These are phyloP conservation scores for Didymella pinodella DNA, from an alignment of 2,329 filamentous ascomycete species.

Conservation along the genomic window DNA sequence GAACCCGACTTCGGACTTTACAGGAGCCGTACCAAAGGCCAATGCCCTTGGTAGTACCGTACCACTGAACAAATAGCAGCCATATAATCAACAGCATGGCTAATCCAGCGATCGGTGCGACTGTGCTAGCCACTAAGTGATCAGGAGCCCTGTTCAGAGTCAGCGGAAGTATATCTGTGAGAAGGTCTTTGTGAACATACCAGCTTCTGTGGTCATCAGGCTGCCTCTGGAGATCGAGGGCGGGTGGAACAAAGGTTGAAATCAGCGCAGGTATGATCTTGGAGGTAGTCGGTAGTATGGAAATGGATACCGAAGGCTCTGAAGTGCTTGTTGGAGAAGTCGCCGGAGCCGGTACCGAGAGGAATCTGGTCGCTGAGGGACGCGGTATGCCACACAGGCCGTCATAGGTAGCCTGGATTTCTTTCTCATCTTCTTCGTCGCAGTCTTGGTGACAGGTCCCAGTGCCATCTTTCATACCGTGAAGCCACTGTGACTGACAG, in stretches of 20 bases:
- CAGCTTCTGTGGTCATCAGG: not conserved
- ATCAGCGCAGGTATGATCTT: not conserved
- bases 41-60: too few relatives aligned
- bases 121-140: not conserved
- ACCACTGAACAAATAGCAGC: not conserved
- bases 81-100: not conserved
- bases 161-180: not conserved
- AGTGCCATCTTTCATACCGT: slow-evolving; percentile 58
- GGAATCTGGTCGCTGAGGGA: not conserved
- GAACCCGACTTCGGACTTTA: not conserved
- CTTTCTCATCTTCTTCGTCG: slow-evolving; percentile 61
- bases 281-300: not conserved
- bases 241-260: not conserved
- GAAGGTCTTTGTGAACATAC: not conserved
- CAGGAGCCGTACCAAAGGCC: too few relatives aligned
- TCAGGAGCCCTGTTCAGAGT: not conserved
- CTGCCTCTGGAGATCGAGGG: not conserved
- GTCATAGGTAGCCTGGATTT: slow-evolving; percentile 34
- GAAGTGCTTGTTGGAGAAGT: not conserved
- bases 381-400: slow-evolving; percentile 4
- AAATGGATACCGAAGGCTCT: not conserved
- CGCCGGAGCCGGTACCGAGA: not conserved
- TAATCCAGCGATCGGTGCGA: not conserved
- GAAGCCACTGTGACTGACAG: slow-evolving; percentile 70
- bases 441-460: slow-evolving; percentile 71